Evolutionary conservation across 768 basidiomycete species (phyloP).

Genomic region (Rhodotorula kratochvilovae): DNA sequence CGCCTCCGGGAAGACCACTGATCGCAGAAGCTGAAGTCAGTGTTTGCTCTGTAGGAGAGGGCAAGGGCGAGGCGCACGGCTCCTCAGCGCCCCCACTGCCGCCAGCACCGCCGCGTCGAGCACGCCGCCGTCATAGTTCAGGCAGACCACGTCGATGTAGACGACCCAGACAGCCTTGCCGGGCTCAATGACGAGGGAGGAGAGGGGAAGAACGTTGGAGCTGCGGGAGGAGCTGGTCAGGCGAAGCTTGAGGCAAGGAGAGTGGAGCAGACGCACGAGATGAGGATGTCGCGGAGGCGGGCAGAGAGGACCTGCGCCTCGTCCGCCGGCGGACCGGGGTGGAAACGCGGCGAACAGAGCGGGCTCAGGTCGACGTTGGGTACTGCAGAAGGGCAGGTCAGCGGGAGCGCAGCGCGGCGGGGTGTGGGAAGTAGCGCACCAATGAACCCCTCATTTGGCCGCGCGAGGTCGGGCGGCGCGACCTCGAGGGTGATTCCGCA

Average conservation of each 20-base stretch:
- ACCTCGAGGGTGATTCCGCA: slow-evolving; percentile 96
- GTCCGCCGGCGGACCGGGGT: slow-evolving; percentile 88
- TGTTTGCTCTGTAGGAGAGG: slow-evolving; percentile 66
- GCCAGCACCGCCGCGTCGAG: slow-evolving; percentile 86
- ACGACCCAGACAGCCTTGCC: slow-evolving; percentile 83
- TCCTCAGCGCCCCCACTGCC: slow-evolving; percentile 76
- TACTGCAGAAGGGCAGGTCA: slow-evolving; percentile 54
- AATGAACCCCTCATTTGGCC: slow-evolving; percentile 70
- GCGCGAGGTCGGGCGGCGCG: slow-evolving; percentile 77
- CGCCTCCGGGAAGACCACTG: slow-evolving; percentile 26
- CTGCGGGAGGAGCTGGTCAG: slow-evolving; percentile 49
- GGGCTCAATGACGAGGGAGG: slow-evolving; percentile 71
- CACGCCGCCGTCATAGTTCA: slow-evolving; percentile 95
- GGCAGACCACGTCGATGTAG: slow-evolving; percentile 91
- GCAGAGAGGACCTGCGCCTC: slow-evolving; percentile 90
- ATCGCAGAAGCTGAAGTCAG: slow-evolving; percentile 48
- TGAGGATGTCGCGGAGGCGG: slow-evolving; percentile 69
- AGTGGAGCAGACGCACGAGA: slow-evolving; percentile 56
- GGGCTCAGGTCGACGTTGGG: slow-evolving; percentile 93
- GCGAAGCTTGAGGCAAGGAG: background rate
- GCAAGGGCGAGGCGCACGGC: slow-evolving; percentile 56
- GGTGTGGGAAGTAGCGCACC: slow-evolving; percentile 54
- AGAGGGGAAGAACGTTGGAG: slow-evolving; percentile 61
- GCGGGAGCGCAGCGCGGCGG: background rate
- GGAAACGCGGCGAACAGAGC: slow-evolving; percentile 86